These are phyloP conservation scores for Neonectria magnoliae DNA, from an alignment of 2,329 filamentous ascomycete genomes.

Conservation along the genomic window DNA sequence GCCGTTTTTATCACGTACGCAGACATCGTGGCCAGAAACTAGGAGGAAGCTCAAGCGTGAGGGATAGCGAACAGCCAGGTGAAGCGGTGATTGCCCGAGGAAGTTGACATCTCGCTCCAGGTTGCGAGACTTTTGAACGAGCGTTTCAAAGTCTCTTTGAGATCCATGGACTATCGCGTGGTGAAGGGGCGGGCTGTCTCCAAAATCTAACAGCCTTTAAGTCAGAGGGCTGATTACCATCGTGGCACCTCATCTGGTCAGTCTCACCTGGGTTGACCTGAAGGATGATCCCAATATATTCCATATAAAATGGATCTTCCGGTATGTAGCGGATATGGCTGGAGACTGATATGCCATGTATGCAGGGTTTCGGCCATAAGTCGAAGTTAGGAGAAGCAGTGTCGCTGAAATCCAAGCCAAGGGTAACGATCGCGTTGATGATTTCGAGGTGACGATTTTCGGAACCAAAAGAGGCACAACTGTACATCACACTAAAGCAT, in stretches of 20 bases:
- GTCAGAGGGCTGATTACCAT: background rate
- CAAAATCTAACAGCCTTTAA: background rate
- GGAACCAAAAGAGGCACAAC: background rate
- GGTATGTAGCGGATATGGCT: background rate
- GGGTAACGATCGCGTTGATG: background rate
- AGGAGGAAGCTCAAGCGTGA: background rate
- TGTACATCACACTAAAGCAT: background rate
- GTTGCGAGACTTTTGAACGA: fast-evolving
- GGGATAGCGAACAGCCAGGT: background rate
- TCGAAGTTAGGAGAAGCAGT: background rate
- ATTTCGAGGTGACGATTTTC: background rate
- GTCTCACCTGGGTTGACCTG: background rate
- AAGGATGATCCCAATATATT: background rate
- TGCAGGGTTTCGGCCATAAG: conserved; percentile 1
- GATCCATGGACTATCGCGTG: background rate
- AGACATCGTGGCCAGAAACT: background rate
- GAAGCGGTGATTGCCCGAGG: conserved; percentile 13
- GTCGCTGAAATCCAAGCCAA: conserved; percentile 6
- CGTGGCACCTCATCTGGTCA: background rate
- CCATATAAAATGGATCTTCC: background rate
- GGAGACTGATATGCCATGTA: background rate
- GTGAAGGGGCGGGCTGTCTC: background rate
- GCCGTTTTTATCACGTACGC: background rate
- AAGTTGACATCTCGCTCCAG: conserved; percentile 2
- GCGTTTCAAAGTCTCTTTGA: background rate